Evolutionary conservation across 192 early-diverging fungal genomes (phyloP), one percentile per base, ranked within the genome.

Genomic region (Coemansia sp.): DNA sequence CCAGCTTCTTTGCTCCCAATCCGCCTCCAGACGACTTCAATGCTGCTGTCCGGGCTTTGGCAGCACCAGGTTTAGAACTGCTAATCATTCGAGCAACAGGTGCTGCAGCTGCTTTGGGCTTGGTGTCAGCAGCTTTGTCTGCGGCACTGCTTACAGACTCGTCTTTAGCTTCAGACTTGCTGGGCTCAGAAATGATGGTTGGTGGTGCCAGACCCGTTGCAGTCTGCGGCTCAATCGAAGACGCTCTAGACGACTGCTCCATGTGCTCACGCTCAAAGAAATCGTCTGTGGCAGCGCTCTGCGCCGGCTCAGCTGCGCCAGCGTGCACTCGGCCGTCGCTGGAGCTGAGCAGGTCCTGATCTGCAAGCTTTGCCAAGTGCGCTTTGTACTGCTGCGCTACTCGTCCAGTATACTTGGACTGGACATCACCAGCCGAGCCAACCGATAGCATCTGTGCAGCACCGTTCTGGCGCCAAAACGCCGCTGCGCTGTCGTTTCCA

Each of bases 311-410:
- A 9, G 41, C 45, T 15, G 51, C 38, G 7, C 58, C 36, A 11
- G 64, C 17, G 17, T 57, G 34, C 31, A 79, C 76, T 15, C 61
- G 61, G 38, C 65, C 65, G 18, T 79, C 76, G 26, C 51, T 32
- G 7, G 62, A 57, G 31, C 9, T 23, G 15, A 48, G 40, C 11
- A 66, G 54, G 62, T 97, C 94, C 40, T 90, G 86, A 36, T 86
- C 79, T 6, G 83, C 83, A 14, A 90, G 82, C 62, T 78, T 80
- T 23, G 70, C 62, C 54, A 97, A 57, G 43, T 85, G 80, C 18
- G 89, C 84, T 72, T 94, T 94, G 78, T 97, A 98, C 60, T 85
- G 66, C 51, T 81, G 69, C 1, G 90, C 93, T 17, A 74, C 73
- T 26, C 82, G 77, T 14, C 81, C 81, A 0, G 87, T 88, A 68